Base-by-base conservation (phyloP, 306 rosid genomes). In the Vigna unguiculata region DNA sequence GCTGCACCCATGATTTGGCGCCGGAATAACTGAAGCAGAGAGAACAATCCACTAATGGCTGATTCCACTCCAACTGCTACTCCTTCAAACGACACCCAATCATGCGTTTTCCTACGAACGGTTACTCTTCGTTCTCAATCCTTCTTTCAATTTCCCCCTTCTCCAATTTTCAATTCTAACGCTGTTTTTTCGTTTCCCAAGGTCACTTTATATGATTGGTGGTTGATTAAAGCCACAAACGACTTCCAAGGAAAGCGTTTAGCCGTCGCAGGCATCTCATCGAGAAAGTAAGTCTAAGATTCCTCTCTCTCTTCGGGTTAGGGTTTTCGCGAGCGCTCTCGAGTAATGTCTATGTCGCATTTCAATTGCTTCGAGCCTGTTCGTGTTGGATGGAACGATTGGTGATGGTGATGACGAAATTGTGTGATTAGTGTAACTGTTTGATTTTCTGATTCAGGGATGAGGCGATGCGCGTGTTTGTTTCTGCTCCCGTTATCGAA, bases 121-220 rank as follows among this genome's bases (percentile, higher is more conserved):
- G 86, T 85, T 58, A 76, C 68, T 43, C 46, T 43, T 62, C 34
- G 46, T 62, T 72, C 45, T 30, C 19, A 0, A 45, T 6, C 2
- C n/a, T 46, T 43, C 9, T 13, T 13, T 6, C 59, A 4, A 49
- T 41, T 63, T 55, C 11, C 49, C 43, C 10, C 53, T n/a, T 32
- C n/a, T 40, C 12, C 4, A 34, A 25, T 9, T 5, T 21, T 60
- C 14, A 60, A 15, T 69, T 17, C 57, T 68, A 11, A 62, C 20
- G 20, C 17, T 60, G 9, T 52, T 30, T 17, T 57, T 25, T 43
- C 47, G n/a, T 62, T 52, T 77, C 7, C 43, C 1, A 78, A 90
- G 97, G 85, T 90, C 17, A 78, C 80, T 36, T 76, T 90, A 81
- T 53, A 67, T 63, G 85, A 82, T 80, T 92, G 97, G 97, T 92